These are phyloP conservation scores for Alternaria ethzedia DNA, from an alignment of 2,329 filamentous ascomycete genomes.

Conservation along the genomic window DNA sequence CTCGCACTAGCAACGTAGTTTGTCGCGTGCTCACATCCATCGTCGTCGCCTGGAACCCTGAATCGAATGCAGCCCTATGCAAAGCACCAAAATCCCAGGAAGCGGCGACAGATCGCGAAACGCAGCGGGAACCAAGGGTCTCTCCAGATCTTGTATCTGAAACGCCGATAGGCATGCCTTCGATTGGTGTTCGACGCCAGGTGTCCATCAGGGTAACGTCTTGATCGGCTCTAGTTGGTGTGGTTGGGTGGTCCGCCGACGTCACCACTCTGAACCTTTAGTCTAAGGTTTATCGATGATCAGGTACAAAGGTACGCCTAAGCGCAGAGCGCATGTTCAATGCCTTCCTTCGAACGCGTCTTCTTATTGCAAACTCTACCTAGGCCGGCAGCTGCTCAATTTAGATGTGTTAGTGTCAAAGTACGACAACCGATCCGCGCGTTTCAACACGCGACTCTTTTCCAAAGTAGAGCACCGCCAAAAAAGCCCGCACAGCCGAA, in stretches of 20 bases:
- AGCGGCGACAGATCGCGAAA: slow-evolving; percentile 13
- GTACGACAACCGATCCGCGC: slow-evolving; percentile 1
- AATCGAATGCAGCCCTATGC: background rate
- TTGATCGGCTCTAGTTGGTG: slow-evolving; percentile 24
- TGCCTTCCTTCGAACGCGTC: slow-evolving; percentile 16
- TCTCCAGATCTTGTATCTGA: slow-evolving; percentile 24
- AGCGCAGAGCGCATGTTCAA: background rate
- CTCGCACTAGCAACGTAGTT: background rate
- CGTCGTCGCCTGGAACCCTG: background rate
- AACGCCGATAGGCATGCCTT: slow-evolving; percentile 16
- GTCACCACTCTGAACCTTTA: slow-evolving; percentile 30
- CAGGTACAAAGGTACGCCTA: slow-evolving; percentile 16
- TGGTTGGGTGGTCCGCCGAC: slow-evolving; percentile 23
- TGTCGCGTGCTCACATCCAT: slow-evolving; percentile 9
- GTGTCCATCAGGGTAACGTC: slow-evolving; percentile 27
- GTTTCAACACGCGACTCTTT: slow-evolving; percentile 19
- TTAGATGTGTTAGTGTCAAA: background rate
- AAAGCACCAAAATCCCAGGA: background rate
- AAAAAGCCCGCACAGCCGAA: slow-evolving; percentile 7
- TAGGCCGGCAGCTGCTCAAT: background rate
- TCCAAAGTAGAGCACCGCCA: slow-evolving; percentile 2
- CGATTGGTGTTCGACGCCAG: slow-evolving; percentile 21
- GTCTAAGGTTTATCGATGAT: background rate
- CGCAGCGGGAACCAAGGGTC: slow-evolving; percentile 25
- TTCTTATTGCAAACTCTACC: background rate